These are phyloP conservation scores for Wickerhamomyces sydowiorum DNA, from an alignment of 805 yeast species.

Conservation along the genomic window DNA sequence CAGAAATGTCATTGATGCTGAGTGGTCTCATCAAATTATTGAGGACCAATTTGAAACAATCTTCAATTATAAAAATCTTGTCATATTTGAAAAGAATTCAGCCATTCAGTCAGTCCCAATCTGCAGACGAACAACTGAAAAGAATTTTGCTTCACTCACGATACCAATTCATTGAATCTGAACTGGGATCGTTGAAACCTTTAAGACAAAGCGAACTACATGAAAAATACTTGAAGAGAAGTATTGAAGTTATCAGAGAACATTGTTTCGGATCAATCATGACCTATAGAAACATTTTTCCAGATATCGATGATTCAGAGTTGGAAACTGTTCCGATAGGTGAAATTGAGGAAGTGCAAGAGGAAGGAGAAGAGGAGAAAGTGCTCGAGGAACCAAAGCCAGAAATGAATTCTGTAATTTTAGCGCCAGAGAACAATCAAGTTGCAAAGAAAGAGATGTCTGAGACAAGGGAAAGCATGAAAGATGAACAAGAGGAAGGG, in stretches of 20 bases:
- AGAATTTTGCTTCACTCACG: conserved; percentile 64
- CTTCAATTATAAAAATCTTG: conserved; percentile 72
- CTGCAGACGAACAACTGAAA: conserved; percentile 33
- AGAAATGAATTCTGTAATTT: no score
- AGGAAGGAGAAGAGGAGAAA: not conserved
- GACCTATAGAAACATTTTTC: conserved; percentile 59
- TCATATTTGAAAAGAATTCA: conserved; percentile 69
- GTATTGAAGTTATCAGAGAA: conserved; percentile 81
- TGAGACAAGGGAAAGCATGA: no score
- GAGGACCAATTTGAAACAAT: conserved; percentile 71
- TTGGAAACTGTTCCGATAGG: conserved; percentile 14
- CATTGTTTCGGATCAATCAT: conserved; percentile 70
- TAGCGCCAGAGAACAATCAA: no score
- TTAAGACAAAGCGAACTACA: conserved; percentile 44
- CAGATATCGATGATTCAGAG: conserved; percentile 25
- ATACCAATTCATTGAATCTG: conserved; percentile 57
- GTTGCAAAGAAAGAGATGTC: no score
- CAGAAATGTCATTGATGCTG: conserved; percentile 61
- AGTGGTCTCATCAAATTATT: conserved; percentile 63
- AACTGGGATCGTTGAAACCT: conserved; percentile 52
- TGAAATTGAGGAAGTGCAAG: not conserved
- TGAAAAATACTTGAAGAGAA: conserved; percentile 67
- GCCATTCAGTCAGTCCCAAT: conserved; percentile 32
- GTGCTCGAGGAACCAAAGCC: not conserved
- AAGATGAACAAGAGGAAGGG: not conserved